Base-by-base conservation (phyloP, 116 monocot genomes). In the Trichopus zeylanicus region DNA sequence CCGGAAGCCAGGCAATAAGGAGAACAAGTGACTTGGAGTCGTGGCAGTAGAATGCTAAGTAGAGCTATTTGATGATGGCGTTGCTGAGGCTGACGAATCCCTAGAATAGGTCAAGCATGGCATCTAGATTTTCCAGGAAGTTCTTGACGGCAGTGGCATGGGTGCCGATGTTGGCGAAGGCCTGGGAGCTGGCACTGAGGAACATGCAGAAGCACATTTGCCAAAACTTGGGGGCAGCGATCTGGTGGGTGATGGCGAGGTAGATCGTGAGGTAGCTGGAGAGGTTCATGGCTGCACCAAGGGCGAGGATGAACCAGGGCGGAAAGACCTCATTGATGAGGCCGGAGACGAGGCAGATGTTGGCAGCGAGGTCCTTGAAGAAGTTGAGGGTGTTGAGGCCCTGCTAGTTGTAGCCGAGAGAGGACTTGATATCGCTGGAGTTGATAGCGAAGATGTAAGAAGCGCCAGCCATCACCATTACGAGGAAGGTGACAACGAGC, bases 151-250 rank as follows among this genome's bases (percentile, higher is more conserved):
- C 57, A 4, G 69, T 59, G 22, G 70, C 75, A 28, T 69, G 57
- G 31, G 70, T 57, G 4, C 65, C 76, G 26, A 70, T 76, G 70
- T 76, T 70, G 57, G 76, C 46, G 65, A 76, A 76, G 48, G 64
- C 6, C 32, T 59, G 64, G 3, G 75, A 63, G 69, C 69, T 75
- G 58, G 69, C 68, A 26, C 69, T 69, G 27, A 69, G 9, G 75
- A 48, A 64, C 20, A 73, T 73, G 65, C 54, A 73, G 60, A 73
- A 1, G 66, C 66, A 66, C 66, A 73, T 73, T 18, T 60, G 66
- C 73, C 66, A 73, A 16, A 73, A 53, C 13, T 19, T 16, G 0
- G 72, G 59, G 1, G 28, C 52, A 21, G 62, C 31, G 53, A 51
- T 24, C 30, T 42, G 60, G 20, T 53, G 54, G 39, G 37, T 53